Percentiles rank a stretch among this genome's conserved stretches.
Conservation (phyloP, 768 basidiomycete species). For the Amanita thiersii region DNA sequence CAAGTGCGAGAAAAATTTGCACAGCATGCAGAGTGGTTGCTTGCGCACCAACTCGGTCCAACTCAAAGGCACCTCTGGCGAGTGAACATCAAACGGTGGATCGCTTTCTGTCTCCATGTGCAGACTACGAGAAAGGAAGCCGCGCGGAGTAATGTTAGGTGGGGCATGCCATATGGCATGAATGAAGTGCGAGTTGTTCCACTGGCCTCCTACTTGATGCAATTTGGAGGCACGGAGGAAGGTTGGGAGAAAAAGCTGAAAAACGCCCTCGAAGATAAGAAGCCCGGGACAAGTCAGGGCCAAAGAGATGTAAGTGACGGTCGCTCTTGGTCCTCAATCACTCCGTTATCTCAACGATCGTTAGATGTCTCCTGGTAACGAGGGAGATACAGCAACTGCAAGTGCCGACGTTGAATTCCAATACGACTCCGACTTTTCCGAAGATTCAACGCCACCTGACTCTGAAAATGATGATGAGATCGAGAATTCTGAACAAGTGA, state of each 20-base stretch:
- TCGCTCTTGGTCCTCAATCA: not conserved
- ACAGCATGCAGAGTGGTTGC: constrained; percentile 50
- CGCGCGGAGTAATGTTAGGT: constrained; percentile 13
- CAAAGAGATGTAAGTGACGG: not conserved
- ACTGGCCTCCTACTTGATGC: constrained; percentile 6
- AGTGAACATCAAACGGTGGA: constrained; percentile 41
- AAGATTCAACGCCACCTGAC: constrained; percentile 36
- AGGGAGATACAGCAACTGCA: not conserved
- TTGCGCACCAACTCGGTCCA: constrained; percentile 36
- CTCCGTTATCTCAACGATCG: not conserved
- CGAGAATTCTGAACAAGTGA: constrained; percentile 11
- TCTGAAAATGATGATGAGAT: constrained; percentile 27
- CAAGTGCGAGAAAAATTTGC: constrained; percentile 47
- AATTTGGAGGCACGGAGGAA: not conserved
- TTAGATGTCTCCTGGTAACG: not conserved
- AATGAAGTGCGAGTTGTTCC: constrained; percentile 2
- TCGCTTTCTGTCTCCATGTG: constrained; percentile 29
- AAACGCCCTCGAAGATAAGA: constrained; percentile 3
- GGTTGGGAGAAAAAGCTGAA: constrained; percentile 3
- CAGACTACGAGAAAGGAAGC: constrained; percentile 24
- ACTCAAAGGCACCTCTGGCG: constrained; percentile 16
- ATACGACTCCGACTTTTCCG: constrained; percentile 55
- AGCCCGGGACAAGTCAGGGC: not conserved
- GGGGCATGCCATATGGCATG: constrained; percentile 25
- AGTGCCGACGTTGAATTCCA: constrained; percentile 13